Base-by-base conservation (phyloP, 1,284 basidiomycete genomes). In the Sporisorium graminicola region DNA sequence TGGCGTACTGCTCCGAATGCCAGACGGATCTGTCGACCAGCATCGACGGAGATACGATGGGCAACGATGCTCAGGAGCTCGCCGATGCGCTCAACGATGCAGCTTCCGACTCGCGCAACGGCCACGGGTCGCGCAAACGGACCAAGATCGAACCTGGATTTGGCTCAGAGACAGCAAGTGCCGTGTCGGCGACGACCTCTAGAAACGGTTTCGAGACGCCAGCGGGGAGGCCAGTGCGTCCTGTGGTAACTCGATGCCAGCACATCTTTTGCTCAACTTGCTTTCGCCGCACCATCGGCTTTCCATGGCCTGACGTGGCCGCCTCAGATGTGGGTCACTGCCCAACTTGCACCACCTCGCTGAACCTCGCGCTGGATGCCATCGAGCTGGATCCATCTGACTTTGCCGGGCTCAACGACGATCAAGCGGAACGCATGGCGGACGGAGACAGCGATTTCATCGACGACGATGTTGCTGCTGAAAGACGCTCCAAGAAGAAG, bases 1-100 rank as follows among this genome's bases (percentile, higher is more conserved):
- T 93, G 14, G 92, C 93, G 0, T 91, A 92, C 78, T 99, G 96
- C 84, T 90, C 91, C 9, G 93, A 94, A 82, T 99, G 96, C 83
- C 91, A 91, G 10, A 85, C 87, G 58, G 94, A 98, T 79, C 90
- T 97, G 40, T 58, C 76, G 37, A n/a, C 35, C 20, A 51, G 65
- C 29, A 37, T 53, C 51, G 52, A 78, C 5, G 43, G 53, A 14
- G 77, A 73, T 22, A 73, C 63, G 9, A 67, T 65, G 10, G 68
- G 64, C 29, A 59, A 63, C n/a, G 81, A 84, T 10, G 65, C 68
- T 26, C 81, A 88, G 37, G 89, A 90, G 55, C 87, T 87, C 43
- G 83, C 88, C 9, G 86, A 86, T 56, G 90, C 90, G 56, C 74
- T 85, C 47, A 90, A 91, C 50, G 87, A 88, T 12, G 53, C 77